Evolutionary conservation across 495 filamentous ascomycete species (phyloP).

Genomic region (Letharia columbiana): DNA sequence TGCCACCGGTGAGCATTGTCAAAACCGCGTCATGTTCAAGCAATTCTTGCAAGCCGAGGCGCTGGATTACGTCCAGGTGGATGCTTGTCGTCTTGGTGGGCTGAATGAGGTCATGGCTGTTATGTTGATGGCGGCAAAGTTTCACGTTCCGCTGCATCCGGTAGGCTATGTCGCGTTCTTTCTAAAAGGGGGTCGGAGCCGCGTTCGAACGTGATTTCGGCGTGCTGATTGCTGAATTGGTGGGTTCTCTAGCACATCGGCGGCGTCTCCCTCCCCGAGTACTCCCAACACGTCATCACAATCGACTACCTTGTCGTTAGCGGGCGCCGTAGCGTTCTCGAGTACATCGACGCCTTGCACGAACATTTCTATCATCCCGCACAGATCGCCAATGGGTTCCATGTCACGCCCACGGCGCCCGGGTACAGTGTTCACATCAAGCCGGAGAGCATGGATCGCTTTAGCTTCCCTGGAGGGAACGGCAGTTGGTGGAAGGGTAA

Average conservation of each 20-base stretch:
- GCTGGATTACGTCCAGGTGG: conserved; percentile 71
- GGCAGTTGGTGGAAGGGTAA: background rate
- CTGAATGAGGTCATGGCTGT: conserved; percentile 91
- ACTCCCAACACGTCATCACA: conserved; percentile 87
- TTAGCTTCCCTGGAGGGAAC: background rate
- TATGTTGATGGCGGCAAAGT: conserved; percentile 84
- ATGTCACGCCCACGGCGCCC: conserved; percentile 59
- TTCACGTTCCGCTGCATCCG: conserved; percentile 7
- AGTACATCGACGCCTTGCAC: conserved; percentile 90
- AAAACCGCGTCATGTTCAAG: background rate
- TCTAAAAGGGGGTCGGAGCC: background rate
- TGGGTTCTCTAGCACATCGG: conserved; percentile 33
- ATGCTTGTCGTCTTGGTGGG: conserved; percentile 84
- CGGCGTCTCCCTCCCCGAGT: conserved; percentile 86
- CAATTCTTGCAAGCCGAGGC: background rate
- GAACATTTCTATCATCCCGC: conserved; percentile 84
- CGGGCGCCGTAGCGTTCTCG: conserved; percentile 71
- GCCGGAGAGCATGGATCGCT: background rate
- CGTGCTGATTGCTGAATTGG: background rate
- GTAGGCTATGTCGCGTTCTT: background rate
- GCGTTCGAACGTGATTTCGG: background rate
- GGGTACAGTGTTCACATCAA: background rate
- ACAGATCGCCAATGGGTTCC: conserved; percentile 75
- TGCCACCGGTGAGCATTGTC: background rate
- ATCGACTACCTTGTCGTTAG: conserved; percentile 89